Base-by-base conservation (phyloP, 2,329 filamentous ascomycete genomes). In the Calonectria henricotiae region DNA sequence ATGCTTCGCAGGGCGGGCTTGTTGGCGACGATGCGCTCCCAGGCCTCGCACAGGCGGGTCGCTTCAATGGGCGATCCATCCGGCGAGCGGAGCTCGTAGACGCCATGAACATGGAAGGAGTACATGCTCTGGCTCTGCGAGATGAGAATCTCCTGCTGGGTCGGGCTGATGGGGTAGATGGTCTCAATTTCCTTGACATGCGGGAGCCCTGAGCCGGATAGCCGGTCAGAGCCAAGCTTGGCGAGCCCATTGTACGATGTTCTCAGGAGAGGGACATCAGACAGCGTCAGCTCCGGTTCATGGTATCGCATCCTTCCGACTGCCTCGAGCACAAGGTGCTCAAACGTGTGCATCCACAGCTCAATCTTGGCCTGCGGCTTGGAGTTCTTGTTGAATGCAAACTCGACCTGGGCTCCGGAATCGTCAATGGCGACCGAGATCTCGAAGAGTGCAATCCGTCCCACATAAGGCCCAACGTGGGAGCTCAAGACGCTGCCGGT, bases 391-490 rank as follows among this genome's bases (percentile, higher is more conserved):
- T 84, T 86, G 75, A 85, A 88, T 0, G 85, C 74, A 27, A 88
- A 81, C 39, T 85, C 85, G 62, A 89, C 75, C 37, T 82, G 84
- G 3, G 85, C 84, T 13, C 77, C 76, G 32, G 81, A 78, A 25
- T 85, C 80, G 41, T 87, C 84, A 13, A 87, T 78, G 68, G 82
- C 82, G n/a, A 85, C 82, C 0, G 84, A 86, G 4, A 88, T 79
- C 70, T 89, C 87, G 13, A 89, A 88, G 0, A 88, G 72, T 0
- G 87, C 84, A 9, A 87, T 84, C 11, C 87, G 84, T 5, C 85
- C 85, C 7, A 89, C 85, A 0, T 79, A 76, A 5, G 81, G 73
- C 0, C 87, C 87, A 39, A 87, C 82, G 44, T 87, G 84, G 0
- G 85, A 85, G 0, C 81, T 83, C 0, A 80, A 73, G 0, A 84